Evolutionary conservation across 768 basidiomycete species (phyloP), one percentile per base, ranked within the genome.

Genomic region (Lactarius hatsudake): DNA sequence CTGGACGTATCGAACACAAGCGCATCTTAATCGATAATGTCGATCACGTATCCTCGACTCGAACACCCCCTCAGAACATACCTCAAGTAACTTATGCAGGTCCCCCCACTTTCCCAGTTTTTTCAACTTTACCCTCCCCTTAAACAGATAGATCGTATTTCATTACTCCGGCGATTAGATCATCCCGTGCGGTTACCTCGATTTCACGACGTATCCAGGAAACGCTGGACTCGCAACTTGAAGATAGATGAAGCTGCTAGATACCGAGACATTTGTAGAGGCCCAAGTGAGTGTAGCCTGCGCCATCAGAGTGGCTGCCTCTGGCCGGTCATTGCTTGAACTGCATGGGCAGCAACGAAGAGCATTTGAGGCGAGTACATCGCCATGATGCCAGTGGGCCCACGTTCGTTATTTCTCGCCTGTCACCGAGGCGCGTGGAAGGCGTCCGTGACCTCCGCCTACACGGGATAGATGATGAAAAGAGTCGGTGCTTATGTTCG

Each of bases 351-450:
- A 7, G n/a, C 7, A 26, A 45, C 42, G 62, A 57, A 36, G 30
- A 34, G 15, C 20, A 34, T 10, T 4, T 30, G 30, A 30, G 30
- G 30, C 30, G 30, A 30, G 20, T 56, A 7, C 62, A 42, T 57
- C 61, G 61, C 10, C 38, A 62, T 12, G 17, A 20, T 3, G 28
- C 8, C 32, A 26, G 20, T 55, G 26, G 20, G 5, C 42, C 18
- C 12, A 55, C 62, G 12, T 18, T 62, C 38, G 18, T 62, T 18
- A 30, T 62, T 30, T 62, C 62, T 4, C 53, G 40, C 28, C 62
- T 51, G 36, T 18, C 8, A n/a, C 36, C 51, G 0, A 18, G 38
- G 15, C 8, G 28, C 5, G 62, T 36, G 36, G 36, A 2, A 18
- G 61, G 61, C 5, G 18, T 55, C 18, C 38, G 36, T 7, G 61